A percentile compares a stretch with the other conserved stretches of the same genome.
Evolutionary conservation across 768 basidiomycete species (phyloP).

Genomic region (Kwoniella bestiolae): DNA sequence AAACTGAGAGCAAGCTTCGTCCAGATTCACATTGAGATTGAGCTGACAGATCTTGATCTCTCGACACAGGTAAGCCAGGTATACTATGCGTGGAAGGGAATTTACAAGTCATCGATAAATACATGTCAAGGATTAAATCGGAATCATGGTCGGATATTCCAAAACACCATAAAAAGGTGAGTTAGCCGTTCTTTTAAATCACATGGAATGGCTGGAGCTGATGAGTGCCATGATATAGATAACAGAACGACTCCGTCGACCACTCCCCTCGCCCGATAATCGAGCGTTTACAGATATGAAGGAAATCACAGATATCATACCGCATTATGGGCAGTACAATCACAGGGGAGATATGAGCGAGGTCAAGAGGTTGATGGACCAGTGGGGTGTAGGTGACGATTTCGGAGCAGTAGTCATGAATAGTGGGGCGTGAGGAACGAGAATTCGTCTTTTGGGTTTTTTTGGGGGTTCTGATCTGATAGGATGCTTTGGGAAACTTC

Average conservation of each 20-base stretch:
- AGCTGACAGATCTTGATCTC: not conserved
- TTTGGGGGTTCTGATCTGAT: no score
- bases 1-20: no score
- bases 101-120: slow-evolving; percentile 46
- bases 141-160: slow-evolving; percentile 60
- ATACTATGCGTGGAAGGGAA: slow-evolving; percentile 58
- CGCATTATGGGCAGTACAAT: slow-evolving; percentile 52
- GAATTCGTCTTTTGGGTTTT: no score
- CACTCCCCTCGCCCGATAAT: slow-evolving; percentile 18
- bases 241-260: slow-evolving; percentile 56
- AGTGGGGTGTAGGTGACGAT: slow-evolving; percentile 55
- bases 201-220: not conserved
- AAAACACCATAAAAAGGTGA: slow-evolving; percentile 58
- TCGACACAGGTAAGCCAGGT: slow-evolving; percentile 57
- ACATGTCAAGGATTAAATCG: slow-evolving; percentile 58
- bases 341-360: slow-evolving; percentile 59
- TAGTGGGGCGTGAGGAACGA: not conserved
- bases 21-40: no score
- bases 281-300: slow-evolving; percentile 54
- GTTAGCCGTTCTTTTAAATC: not conserved
- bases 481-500: no score
- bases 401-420: slow-evolving; percentile 53
- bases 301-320: slow-evolving; percentile 57
- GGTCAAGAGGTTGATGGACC: slow-evolving; percentile 55
- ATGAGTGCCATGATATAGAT: slow-evolving; percentile 40